Percentiles rank a stretch among this genome's conserved stretches.
phyloP scores from a whole-genome alignment of 306 rosid genomes.

The Clitoria ternatea region DNA sequence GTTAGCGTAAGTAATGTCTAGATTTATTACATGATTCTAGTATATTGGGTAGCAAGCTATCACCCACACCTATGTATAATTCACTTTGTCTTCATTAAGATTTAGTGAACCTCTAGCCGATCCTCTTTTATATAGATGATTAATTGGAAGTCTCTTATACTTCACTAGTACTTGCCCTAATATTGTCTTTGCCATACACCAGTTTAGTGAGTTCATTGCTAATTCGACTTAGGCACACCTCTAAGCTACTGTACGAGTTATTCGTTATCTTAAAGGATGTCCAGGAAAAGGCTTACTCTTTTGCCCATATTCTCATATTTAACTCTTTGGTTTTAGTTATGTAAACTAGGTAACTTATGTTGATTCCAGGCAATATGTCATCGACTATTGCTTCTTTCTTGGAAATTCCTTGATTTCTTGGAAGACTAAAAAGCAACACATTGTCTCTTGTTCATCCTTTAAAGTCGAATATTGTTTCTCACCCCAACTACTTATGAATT shows the following conservation, averaged over 20 bases:
- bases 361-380: no score
- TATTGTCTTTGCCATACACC: not conserved
- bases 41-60: not conserved
- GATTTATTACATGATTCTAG: no score
- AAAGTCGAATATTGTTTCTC: not conserved
- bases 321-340: no score
- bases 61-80: not conserved
- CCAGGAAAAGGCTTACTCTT: not conserved
- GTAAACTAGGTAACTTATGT: no score
- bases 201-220: not conserved
- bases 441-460: not conserved
- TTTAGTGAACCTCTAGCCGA: not conserved
- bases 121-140: not conserved
- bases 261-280: not conserved
- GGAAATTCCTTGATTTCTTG: not conserved
- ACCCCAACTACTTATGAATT: not conserved
- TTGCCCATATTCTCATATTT: not conserved
- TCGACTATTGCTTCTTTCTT: not conserved
- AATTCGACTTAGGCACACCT: not conserved
- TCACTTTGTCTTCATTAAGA: not conserved
- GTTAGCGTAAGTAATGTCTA: no score
- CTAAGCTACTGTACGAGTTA: not conserved
- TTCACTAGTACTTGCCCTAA: not conserved
- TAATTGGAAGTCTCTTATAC: not conserved
- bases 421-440: not conserved